Evolutionary conservation across 192 early-diverging fungal species (phyloP).

Genomic region (Allomyces arbusculus): DNA sequence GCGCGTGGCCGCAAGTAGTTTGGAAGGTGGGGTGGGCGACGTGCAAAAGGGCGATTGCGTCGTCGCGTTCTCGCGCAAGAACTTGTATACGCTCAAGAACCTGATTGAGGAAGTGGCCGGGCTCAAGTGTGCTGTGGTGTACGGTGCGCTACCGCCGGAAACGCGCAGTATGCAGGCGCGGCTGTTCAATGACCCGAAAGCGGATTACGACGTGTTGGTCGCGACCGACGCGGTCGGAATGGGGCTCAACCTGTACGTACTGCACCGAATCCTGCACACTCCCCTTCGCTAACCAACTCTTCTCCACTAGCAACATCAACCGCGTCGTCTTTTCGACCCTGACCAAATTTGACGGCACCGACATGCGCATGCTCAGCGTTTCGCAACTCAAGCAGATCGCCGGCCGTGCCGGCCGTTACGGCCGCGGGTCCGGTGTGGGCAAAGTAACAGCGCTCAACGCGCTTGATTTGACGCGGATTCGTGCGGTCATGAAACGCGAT

Average conservation of each 20-base stretch:
- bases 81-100: constrained; percentile 59
- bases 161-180: constrained; percentile 68
- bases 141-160: constrained; percentile 86
- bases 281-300: background rate
- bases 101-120: constrained; percentile 52
- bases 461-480: constrained; percentile 7
- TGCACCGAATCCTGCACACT: background rate
- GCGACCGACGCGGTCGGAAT: constrained; percentile 95
- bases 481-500: constrained; percentile 6
- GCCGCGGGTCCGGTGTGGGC: constrained; percentile 41
- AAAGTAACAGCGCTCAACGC: constrained; percentile 42
- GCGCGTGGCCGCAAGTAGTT: constrained; percentile 24
- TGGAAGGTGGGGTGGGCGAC: constrained; percentile 31
- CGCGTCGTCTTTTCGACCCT: constrained; percentile 66
- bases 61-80: constrained; percentile 64
- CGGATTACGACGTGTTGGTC: constrained; percentile 62
- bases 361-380: constrained; percentile 24
- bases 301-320: constrained; percentile 44
- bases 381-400: constrained; percentile 86
- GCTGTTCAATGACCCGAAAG: constrained; percentile 67
- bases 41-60: constrained; percentile 66
- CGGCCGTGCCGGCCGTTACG: constrained; percentile 74
- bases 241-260: constrained; percentile 71
- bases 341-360: constrained; percentile 59
- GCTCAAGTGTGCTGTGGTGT: constrained; percentile 70